Evolutionary conservation across 306 rosid genomes (phyloP).

Genomic region (Malus orientalis): DNA sequence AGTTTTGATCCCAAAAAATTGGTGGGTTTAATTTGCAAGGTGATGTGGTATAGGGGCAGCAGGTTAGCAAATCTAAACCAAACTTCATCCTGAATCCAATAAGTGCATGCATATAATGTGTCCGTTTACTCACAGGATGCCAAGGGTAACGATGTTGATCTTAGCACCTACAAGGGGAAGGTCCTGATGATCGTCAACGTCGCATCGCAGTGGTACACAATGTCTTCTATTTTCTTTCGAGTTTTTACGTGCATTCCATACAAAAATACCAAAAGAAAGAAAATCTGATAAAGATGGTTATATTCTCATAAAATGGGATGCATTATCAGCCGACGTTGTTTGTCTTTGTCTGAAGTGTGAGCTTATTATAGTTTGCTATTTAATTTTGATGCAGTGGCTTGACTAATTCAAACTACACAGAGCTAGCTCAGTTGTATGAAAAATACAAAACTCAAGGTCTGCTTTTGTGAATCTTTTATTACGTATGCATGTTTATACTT

Average conservation of each 20-base stretch:
- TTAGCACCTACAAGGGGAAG: constrained; percentile 81
- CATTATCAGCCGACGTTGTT: neutral
- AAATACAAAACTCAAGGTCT: constrained; percentile 81
- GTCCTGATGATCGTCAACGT: constrained; percentile 84
- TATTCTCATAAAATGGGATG: too few species aligned
- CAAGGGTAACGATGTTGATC: constrained; percentile 79
- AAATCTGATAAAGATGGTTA: too few species aligned
- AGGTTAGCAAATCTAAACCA: neutral
- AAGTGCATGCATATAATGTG: neutral
- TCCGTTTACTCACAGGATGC: constrained; percentile 59
- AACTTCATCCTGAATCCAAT: neutral
- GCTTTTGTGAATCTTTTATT: neutral
- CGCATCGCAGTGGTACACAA: constrained; percentile 82
- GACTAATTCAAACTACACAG: constrained; percentile 93
- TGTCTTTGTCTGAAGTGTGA: neutral
- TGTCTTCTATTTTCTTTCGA: neutral
- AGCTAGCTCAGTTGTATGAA: constrained; percentile 75
- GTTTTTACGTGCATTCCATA: neutral
- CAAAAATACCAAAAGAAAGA: neutral
- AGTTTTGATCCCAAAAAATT: neutral
- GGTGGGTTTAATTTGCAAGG: neutral
- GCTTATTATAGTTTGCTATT: constrained; percentile 1
- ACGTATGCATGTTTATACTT: neutral
- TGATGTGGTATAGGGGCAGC: neutral
- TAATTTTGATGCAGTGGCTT: constrained; percentile 69